Evolutionary conservation across 2,329 filamentous ascomycete genomes (phyloP).

Genomic region (Bipolaris oryzae): DNA sequence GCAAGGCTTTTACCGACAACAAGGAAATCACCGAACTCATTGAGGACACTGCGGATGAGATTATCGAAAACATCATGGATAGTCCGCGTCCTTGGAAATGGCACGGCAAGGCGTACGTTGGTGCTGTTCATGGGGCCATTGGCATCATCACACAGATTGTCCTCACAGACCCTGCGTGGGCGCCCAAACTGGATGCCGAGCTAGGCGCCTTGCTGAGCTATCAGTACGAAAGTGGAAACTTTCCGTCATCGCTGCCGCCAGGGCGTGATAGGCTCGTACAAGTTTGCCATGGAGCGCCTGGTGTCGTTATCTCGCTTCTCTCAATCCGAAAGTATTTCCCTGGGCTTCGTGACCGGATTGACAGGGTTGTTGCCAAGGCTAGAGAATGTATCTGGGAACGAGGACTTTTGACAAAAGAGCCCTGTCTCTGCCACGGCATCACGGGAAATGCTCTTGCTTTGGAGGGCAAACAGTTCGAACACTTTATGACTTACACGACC

Average conservation of each 20-base stretch:
- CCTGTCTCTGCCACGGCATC: slow-evolving; percentile 70
- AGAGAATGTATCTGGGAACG: slow-evolving; percentile 61
- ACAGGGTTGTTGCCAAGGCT: slow-evolving; percentile 58
- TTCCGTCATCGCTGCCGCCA: slow-evolving; percentile 61
- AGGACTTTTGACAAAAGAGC: slow-evolving; percentile 67
- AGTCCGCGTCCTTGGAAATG: slow-evolving; percentile 66
- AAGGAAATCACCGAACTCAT: slow-evolving; percentile 58
- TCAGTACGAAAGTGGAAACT: slow-evolving; percentile 68
- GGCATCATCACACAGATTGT: slow-evolving; percentile 75
- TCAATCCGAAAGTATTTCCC: slow-evolving; percentile 64
- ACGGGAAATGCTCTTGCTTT: slow-evolving; percentile 67
- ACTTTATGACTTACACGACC: slow-evolving; percentile 65
- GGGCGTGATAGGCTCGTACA: slow-evolving; percentile 62
- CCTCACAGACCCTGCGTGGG: slow-evolving; percentile 61
- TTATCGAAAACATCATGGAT: slow-evolving; percentile 66
- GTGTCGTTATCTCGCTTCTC: slow-evolving; percentile 64
- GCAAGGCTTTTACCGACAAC: slow-evolving; percentile 60
- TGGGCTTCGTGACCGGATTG: slow-evolving; percentile 59
- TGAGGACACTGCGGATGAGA: slow-evolving; percentile 59
- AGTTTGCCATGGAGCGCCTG: slow-evolving; percentile 71
- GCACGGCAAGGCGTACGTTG: slow-evolving; percentile 67
- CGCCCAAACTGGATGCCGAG: slow-evolving; percentile 59
- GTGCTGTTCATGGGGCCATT: slow-evolving; percentile 70
- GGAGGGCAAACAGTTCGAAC: slow-evolving; percentile 57
- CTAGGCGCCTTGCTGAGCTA: slow-evolving; percentile 63